Evolutionary conservation across 768 basidiomycete species (phyloP).

Genomic region (Auricularia sp.): DNA sequence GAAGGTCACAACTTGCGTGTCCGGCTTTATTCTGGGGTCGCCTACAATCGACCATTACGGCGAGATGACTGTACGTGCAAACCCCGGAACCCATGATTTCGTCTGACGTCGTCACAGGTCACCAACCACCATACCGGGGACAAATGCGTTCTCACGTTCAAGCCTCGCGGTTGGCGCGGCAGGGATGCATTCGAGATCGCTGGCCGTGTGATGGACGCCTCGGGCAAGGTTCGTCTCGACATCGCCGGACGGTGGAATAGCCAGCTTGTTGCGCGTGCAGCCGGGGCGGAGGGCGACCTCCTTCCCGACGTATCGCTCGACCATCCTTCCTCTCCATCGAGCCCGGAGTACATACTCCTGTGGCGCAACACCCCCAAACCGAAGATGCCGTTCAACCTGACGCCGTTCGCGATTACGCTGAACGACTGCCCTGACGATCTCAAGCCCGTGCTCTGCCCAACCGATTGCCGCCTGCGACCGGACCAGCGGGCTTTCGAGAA

Average conservation of each 20-base stretch:
- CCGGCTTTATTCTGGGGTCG: constrained; percentile 85
- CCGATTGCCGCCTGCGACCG: constrained; percentile 85
- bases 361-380: constrained; percentile 89
- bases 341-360: constrained; percentile 66
- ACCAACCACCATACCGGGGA: constrained; percentile 89
- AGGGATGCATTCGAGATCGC: constrained; percentile 89
- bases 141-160: constrained; percentile 83
- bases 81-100: too few species aligned
- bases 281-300: constrained; percentile 47
- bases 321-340: constrained; percentile 31
- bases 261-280: constrained; percentile 77
- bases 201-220: constrained; percentile 62
- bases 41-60: constrained; percentile 90
- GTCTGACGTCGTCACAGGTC: constrained; percentile 31
- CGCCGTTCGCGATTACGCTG: constrained; percentile 85
- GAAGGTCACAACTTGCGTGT: constrained; percentile 84
- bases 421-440: constrained; percentile 77
- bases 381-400: constrained; percentile 84
- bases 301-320: constrained; percentile 59
- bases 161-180: constrained; percentile 90
- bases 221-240: constrained; percentile 64
- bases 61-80: constrained; percentile 71
- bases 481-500: constrained; percentile 93
- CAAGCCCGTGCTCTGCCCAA: constrained; percentile 66
- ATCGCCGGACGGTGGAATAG: constrained; percentile 95